Evolutionary conservation across 169 alveolate genomes (phyloP).

Genomic region (Plasmodium blacklocki): DNA sequence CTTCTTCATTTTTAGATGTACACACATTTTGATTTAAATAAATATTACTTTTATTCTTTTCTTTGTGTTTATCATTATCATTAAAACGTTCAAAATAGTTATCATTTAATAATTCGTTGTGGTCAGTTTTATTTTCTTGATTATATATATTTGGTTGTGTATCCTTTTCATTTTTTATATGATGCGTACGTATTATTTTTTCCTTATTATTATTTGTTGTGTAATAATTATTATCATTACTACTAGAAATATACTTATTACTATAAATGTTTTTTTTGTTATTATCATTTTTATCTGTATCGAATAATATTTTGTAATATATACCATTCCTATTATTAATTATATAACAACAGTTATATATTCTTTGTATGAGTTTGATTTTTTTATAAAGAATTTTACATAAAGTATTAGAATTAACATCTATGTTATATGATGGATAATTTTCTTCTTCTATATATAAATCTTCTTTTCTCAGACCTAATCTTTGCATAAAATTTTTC

Average conservation of each 20-base stretch:
- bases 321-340: conserved; percentile 51
- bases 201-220: too few relatives aligned
- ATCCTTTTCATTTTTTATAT: too few relatives aligned
- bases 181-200: too few relatives aligned
- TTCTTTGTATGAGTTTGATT: conserved; percentile 33
- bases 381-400: conserved; percentile 49
- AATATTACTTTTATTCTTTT: too few relatives aligned
- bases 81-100: too few relatives aligned
- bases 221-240: too few relatives aligned
- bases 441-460: conserved; percentile 48
- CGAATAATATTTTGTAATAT: conserved; percentile 13
- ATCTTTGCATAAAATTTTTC: conserved; percentile 29
- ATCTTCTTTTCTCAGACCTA: conserved; percentile 58
- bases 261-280: not conserved
- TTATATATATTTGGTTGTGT: too few relatives aligned
- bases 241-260: not conserved
- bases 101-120: too few relatives aligned
- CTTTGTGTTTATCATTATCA: too few relatives aligned
- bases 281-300: not conserved
- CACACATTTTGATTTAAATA: too few relatives aligned
- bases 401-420: conserved; percentile 34
- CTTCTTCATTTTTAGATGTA: too few relatives aligned
- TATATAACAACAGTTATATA: conserved; percentile 20
- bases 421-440: conserved; percentile 24
- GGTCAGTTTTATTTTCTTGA: too few relatives aligned